Evolutionary conservation across 129 eudicot genomes (phyloP), one percentile per base, ranked within the genome.

Genomic region (Scalesia atractyloides): DNA sequence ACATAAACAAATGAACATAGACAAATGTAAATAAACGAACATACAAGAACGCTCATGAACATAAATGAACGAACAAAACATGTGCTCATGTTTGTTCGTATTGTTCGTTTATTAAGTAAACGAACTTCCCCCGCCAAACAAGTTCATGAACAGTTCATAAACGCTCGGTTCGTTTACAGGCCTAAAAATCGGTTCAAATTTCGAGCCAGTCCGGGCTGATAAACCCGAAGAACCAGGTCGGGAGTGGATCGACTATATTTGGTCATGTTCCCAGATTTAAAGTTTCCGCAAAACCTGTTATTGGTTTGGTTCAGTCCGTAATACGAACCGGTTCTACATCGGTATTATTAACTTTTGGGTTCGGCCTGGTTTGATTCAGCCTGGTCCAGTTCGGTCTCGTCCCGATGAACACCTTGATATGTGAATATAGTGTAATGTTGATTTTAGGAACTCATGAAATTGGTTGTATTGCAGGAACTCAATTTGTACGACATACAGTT

Each of bases 401-500:
- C 34, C 63, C n/a, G 1, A 9, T 12, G 36, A 22, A 22, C 37
- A 22, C 24, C 37, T 36, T 11, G 37, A 22, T 24, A 22, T 24
- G 7, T 58, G 39, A 18, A 58, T 18, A 19, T 26, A 24, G 13
- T 20, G 14, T 52, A 5, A 66, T 47, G 41, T 64, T 46, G 44
- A 33, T 52, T 69, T 43, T 58, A 30, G 33, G 20, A 37, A 33
- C 52, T 33, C 13, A 46, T 19, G 50, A 18, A 26, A 49, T 52
- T 36, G 34, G 48, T 66, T 39, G 5, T 60, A 24, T 64, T 84
- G 61, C 82, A 94, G 97, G 99, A 90, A 71, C 91, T 94, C 56
- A 81, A 82, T 15, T 37, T 90, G 33, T 90, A 86, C 70, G 99
- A 94, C 46, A 88, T 94, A 64, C 89, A 81, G 58, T 86, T 91